A percentile compares a stretch with the other conserved stretches of the same genome.
These are phyloP conservation scores for Aphanomyces stellatus DNA, from an alignment of 352 stramenopile species.

Conservation along the genomic window DNA sequence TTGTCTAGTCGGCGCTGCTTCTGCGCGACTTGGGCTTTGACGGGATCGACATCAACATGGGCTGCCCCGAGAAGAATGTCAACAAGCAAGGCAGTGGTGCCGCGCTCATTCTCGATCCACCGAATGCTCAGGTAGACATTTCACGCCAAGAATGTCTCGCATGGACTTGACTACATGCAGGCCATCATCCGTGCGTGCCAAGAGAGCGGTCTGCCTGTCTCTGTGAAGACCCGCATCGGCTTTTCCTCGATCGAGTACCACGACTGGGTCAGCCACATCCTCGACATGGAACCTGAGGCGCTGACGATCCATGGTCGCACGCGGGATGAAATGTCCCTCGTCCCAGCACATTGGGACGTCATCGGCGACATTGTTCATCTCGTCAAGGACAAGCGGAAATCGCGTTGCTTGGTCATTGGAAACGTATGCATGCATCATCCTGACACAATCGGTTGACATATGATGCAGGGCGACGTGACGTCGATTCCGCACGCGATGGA, in stretches of 20 bases:
- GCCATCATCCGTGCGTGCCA: constrained; percentile 62
- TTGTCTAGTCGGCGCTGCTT: constrained; percentile 54
- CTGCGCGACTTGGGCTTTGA: constrained; percentile 73
- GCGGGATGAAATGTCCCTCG: constrained; percentile 75
- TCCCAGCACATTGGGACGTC: constrained; percentile 70
- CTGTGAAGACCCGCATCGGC: constrained; percentile 72
- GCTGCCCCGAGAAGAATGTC: constrained; percentile 64
- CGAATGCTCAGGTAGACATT: constrained; percentile 36
- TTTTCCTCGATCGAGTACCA: constrained; percentile 70
- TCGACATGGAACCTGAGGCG: constrained; percentile 58
- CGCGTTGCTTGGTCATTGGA: constrained; percentile 54
- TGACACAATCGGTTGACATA: neutral
- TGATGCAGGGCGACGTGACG: constrained; percentile 39
- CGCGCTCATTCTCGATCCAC: constrained; percentile 51
- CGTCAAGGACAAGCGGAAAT: constrained; percentile 35
- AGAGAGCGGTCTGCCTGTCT: constrained; percentile 56
- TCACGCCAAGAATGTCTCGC: neutral
- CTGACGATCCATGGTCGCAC: constrained; percentile 72
- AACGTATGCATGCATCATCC: constrained; percentile 25
- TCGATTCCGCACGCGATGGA: constrained; percentile 50
- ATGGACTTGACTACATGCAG: neutral
- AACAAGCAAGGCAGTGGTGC: constrained; percentile 72
- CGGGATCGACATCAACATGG: constrained; percentile 84
- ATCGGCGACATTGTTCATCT: constrained; percentile 64
- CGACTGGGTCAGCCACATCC: constrained; percentile 62